A percentile compares a stretch with the other conserved stretches of the same genome.
Conservation (phyloP, 2,329 filamentous ascomycete genomes). For the Calonectria pseudoturangicola region DNA sequence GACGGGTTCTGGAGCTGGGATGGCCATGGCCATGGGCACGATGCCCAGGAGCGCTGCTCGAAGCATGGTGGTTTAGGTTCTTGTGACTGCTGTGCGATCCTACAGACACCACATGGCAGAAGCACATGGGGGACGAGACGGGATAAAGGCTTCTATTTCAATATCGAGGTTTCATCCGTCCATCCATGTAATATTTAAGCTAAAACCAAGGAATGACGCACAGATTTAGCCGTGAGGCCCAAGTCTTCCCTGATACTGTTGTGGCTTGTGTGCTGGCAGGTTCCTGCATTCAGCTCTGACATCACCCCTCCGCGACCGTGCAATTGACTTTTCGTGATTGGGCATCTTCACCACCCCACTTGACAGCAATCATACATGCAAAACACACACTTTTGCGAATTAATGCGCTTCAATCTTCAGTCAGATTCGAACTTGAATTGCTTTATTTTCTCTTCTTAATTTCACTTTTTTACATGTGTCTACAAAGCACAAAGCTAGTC, state of each 20-base stretch:
- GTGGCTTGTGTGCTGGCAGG: constrained; percentile 26
- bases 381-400: not conserved
- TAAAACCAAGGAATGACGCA: constrained; percentile 29
- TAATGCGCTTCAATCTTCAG: not conserved
- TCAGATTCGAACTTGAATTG: not conserved
- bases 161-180: not conserved
- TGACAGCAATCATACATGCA: constrained; percentile 33
- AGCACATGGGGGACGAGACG: not conserved
- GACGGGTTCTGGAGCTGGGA: constrained; percentile 50
- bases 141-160: not conserved
- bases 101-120: constrained; percentile 17
- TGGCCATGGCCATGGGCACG: constrained; percentile 48
- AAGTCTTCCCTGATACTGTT: constrained; percentile 27
- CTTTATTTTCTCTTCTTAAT: not conserved
- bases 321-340: constrained; percentile 29
- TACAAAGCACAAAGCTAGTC: not conserved
- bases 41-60: constrained; percentile 48
- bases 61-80: constrained; percentile 41
- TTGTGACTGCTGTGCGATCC: not conserved
- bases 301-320: constrained; percentile 19
- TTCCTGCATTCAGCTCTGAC: constrained; percentile 35
- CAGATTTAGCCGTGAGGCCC: constrained; percentile 3
- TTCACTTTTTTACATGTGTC: not conserved
- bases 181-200: constrained; percentile 1
- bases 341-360: not conserved